Evolutionary conservation across 2,329 filamentous ascomycete species (phyloP).

Genomic region (Mycogone perniciosa): DNA sequence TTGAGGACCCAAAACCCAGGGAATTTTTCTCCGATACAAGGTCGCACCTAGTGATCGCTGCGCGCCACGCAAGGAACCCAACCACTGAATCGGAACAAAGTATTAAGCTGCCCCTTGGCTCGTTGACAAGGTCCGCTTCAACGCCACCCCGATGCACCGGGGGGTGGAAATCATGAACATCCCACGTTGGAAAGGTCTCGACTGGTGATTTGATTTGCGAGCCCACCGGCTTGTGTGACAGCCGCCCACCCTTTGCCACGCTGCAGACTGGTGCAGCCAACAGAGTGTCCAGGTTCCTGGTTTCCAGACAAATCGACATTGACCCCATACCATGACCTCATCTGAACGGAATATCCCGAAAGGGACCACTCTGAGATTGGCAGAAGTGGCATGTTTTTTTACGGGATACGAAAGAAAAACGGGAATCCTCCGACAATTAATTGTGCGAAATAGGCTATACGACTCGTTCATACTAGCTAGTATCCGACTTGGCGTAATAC

Average conservation of each 20-base stretch:
- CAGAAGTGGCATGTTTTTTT: too few relatives aligned
- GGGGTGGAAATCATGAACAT: slow-evolving; percentile 1
- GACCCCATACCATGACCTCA: too few relatives aligned
- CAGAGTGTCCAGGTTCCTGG: too few relatives aligned
- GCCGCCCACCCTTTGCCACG: not conserved
- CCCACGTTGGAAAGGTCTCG: slow-evolving; percentile 9
- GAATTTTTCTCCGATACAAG: not conserved
- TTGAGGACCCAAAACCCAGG: too few relatives aligned
- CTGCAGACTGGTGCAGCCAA: too few relatives aligned
- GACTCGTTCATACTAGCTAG: too few relatives aligned
- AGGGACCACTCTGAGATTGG: too few relatives aligned
- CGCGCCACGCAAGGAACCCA: slow-evolving; percentile 1
- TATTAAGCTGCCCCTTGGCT: slow-evolving; percentile 3
- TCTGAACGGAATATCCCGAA: too few relatives aligned
- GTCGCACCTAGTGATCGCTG: not conserved
- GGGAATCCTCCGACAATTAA: too few relatives aligned
- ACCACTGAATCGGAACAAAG: slow-evolving; percentile 9
- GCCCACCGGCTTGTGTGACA: not conserved
- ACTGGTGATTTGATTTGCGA: not conserved
- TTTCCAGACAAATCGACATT: too few relatives aligned
- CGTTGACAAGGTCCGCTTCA: slow-evolving; percentile 1
- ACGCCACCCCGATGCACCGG: slow-evolving; percentile 4
- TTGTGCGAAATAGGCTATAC: too few relatives aligned
- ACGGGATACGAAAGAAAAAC: too few relatives aligned
- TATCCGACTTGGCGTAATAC: not conserved